Base-by-base conservation (phyloP, 2,329 filamentous ascomycete species). In the Phaeosphaeriaceae sp. region DNA sequence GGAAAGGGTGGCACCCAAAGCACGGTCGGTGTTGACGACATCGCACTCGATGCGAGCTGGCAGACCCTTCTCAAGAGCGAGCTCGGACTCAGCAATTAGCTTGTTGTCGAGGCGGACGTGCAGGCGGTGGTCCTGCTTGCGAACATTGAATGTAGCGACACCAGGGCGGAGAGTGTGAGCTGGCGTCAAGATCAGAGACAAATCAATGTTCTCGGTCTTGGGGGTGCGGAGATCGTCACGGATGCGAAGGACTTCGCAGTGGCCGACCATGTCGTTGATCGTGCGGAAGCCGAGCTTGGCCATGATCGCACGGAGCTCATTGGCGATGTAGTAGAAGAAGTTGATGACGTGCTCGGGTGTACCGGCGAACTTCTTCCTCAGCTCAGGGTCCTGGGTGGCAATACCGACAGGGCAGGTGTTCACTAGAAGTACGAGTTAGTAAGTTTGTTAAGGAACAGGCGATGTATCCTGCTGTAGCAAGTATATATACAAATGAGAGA, bases 241-340 rank as follows among this genome's bases (percentile, higher is more conserved):
- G 67, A 97, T 90, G 80, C 88, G 91, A 52, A 98, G 85, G 42
- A 91, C 86, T 78, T 98, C 94, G 23, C 92, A 94, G 67, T 91
- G 93, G 21, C 94, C 94, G 72, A 98, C 92, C 94, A 97, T 97
- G 79, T 98, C 94, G 76, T 97, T 98, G 77, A 98, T 91, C 60
- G 92, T 97, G 66, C 94, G 90, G 87, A 97, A 93, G 67, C 94
- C 94, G 71, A 97, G 88, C 81, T 91, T 93, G 52, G 94, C 94
- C 94, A 98, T 97, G 80, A 98, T 97, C 35, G 94, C 93, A 75
- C 94, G 90, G 58, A 98, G 88, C 82, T 98, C 94, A 75, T 98
- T 98, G 68, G 94, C 91, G 53, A 98, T 86, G 74, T 97, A 98
- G 83, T 97, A 98, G 83, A 97, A 97, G 85, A 97, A 97, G 85